These are phyloP conservation scores for Carpinus fangiana DNA, from an alignment of 306 rosid species.

Conservation along the genomic window DNA sequence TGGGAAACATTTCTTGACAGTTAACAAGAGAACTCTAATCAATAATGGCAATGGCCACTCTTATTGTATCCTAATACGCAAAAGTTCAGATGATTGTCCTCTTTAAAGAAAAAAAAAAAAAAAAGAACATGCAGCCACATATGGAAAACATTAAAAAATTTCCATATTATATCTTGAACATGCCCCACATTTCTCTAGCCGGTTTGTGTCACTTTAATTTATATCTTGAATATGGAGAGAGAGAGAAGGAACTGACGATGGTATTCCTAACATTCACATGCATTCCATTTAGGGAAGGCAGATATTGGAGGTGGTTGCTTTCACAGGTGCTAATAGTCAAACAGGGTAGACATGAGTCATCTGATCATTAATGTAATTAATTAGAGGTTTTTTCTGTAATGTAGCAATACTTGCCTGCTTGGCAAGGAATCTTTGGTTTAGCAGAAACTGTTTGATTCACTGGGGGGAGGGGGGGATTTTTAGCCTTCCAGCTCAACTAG, in stretches of 20 bases:
- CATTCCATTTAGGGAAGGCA: constrained; percentile 38
- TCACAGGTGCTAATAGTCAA: constrained; percentile 30
- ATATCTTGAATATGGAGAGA: constrained; percentile 28
- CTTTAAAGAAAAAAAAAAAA: not conserved
- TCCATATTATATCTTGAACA: too few species aligned
- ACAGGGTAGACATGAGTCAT: constrained; percentile 21
- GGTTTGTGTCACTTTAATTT: constrained; percentile 35
- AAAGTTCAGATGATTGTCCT: constrained; percentile 5
- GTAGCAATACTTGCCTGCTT: not conserved
- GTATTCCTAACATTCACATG: constrained; percentile 59
- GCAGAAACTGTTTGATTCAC: too few species aligned
- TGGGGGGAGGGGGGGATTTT: too few species aligned
- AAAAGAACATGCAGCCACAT: not conserved
- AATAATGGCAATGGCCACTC: not conserved
- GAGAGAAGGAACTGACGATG: constrained; percentile 33
- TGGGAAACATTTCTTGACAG: constrained; percentile 46
- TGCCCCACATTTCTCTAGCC: constrained; percentile 20
- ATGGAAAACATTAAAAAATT: not conserved
- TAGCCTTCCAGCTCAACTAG: too few species aligned
- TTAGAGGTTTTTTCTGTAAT: not conserved
- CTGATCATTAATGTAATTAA: not conserved
- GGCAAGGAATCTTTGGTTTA: not conserved
- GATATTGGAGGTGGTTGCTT: constrained; percentile 29
- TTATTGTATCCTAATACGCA: constrained; percentile 5
- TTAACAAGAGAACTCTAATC: not conserved